These are phyloP conservation scores for Parasarocladium wereldwijsianum DNA, from an alignment of 2,329 filamentous ascomycete genomes.

Conservation along the genomic window DNA sequence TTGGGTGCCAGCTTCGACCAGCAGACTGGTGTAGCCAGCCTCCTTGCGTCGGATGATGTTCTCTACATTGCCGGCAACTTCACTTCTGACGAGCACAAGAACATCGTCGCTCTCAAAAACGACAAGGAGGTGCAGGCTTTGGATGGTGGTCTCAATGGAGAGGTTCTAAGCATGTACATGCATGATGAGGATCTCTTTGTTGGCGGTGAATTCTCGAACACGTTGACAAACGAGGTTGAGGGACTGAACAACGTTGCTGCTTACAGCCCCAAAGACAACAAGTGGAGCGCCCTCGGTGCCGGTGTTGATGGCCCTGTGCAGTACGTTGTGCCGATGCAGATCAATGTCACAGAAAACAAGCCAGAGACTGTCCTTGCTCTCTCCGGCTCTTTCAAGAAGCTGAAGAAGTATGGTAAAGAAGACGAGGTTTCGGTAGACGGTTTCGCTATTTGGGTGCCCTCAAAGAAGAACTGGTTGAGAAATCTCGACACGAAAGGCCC, in stretches of 20 bases:
- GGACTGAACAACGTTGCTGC: constrained; percentile 63
- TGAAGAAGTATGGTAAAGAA: constrained; percentile 53
- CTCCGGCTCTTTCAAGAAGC: constrained; percentile 63
- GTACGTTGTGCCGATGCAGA: constrained; percentile 57
- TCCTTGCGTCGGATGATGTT: constrained; percentile 49
- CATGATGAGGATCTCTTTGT: constrained; percentile 58
- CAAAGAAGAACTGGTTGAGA: constrained; percentile 71
- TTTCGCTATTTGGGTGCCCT: constrained; percentile 87
- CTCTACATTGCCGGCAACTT: constrained; percentile 80
- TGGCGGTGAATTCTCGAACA: constrained; percentile 73
- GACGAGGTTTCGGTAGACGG: constrained; percentile 49
- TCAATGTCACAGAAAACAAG: constrained; percentile 59
- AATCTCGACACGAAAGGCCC: constrained; percentile 55
- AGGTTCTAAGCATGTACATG: constrained; percentile 57
- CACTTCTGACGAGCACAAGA: constrained; percentile 48
- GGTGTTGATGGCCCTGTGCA: constrained; percentile 72
- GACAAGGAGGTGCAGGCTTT: constrained; percentile 46
- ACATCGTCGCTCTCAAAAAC: constrained; percentile 55
- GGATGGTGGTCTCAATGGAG: constrained; percentile 64
- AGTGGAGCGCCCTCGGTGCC: constrained; percentile 68
- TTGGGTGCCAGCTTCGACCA: constrained; percentile 56
- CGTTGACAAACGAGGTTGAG: constrained; percentile 41
- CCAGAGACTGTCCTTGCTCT: constrained; percentile 65
- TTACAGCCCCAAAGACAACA: constrained; percentile 53
- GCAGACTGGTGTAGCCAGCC: constrained; percentile 52